These are phyloP conservation scores for Theileria sp. DNA, from an alignment of 169 alveolate species.

Conservation along the genomic window DNA sequence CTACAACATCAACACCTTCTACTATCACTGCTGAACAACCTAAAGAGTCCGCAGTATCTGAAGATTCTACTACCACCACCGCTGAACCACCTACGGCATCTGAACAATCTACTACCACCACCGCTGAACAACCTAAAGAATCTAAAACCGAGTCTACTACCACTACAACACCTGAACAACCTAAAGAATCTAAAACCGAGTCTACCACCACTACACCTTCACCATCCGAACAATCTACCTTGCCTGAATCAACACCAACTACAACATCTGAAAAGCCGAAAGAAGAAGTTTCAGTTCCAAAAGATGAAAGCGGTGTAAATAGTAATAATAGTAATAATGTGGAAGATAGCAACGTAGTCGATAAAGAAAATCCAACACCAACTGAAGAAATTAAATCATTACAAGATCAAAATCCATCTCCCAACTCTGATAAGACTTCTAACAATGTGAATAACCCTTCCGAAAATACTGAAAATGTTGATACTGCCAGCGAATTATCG, in stretches of 20 bases:
- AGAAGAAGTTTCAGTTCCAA: not conserved
- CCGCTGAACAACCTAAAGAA: too few species aligned
- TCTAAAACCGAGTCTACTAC: not conserved
- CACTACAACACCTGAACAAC: too few species aligned
- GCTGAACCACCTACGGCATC: not conserved
- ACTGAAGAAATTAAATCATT: constrained; percentile 5
- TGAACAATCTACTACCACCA: not conserved
- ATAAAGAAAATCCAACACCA: constrained; percentile 4
- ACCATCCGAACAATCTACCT: too few species aligned
- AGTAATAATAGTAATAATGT: not conserved
- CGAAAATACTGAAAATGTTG: not conserved
- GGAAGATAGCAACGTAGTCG: not conserved
- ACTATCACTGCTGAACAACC: not conserved
- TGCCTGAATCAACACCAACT: too few species aligned
- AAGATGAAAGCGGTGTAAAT: not conserved
- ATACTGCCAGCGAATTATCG: not conserved
- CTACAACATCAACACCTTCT: too few species aligned
- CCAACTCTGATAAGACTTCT: not conserved
- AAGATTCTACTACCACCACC: not conserved
- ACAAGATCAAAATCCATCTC: not conserved
- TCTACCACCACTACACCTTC: not conserved
- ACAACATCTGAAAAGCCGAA: not conserved
- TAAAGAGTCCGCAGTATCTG: constrained; percentile 9
- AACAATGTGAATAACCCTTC: not conserved
- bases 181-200: too few species aligned